A percentile compares a stretch with the other conserved stretches of the same genome.
Evolutionary conservation across 1,284 basidiomycete genomes (phyloP).

Genomic region (Sanghuangporus weigelae): DNA sequence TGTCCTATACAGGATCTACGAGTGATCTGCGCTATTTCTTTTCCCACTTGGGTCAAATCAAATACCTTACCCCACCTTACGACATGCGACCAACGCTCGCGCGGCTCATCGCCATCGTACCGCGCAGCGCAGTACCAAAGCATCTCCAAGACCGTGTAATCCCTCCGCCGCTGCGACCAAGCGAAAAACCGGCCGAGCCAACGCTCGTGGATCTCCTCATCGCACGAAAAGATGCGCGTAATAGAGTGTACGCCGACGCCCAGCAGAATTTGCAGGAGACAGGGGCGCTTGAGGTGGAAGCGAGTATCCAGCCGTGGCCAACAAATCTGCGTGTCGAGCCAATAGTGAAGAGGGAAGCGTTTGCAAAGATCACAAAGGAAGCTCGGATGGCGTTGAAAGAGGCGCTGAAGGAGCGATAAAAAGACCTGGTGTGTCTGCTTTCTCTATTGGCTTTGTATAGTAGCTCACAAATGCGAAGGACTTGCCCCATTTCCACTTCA

Average conservation of each 20-base stretch:
- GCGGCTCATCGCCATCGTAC: conserved; percentile 5
- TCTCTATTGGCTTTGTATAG: neutral
- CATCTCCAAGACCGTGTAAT: conserved; percentile 2
- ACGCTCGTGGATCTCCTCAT: conserved; percentile 16
- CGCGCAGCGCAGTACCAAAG: conserved; percentile 8
- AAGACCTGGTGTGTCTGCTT: neutral
- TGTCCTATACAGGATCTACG: neutral
- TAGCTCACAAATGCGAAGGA: neutral
- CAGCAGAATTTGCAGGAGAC: neutral
- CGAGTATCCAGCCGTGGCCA: conserved; percentile 8
- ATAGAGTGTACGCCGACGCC: neutral
- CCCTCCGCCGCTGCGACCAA: neutral
- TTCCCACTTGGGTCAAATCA: neutral
- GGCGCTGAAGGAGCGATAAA: conserved; percentile 15
- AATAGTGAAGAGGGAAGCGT: conserved; percentile 9
- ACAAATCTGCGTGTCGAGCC: conserved; percentile 16
- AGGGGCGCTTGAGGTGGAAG: neutral
- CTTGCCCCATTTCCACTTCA: too few species aligned
- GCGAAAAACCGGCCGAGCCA: neutral
- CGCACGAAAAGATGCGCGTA: conserved; percentile 6
- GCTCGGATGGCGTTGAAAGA: conserved; percentile 10
- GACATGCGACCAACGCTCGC: conserved; percentile 11
- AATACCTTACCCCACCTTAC: neutral
- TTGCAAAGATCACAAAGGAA: conserved; percentile 13
- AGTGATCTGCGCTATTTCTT: neutral